Conservation (phyloP, 306 rosid species). For the Canavalia ensiformis region DNA sequence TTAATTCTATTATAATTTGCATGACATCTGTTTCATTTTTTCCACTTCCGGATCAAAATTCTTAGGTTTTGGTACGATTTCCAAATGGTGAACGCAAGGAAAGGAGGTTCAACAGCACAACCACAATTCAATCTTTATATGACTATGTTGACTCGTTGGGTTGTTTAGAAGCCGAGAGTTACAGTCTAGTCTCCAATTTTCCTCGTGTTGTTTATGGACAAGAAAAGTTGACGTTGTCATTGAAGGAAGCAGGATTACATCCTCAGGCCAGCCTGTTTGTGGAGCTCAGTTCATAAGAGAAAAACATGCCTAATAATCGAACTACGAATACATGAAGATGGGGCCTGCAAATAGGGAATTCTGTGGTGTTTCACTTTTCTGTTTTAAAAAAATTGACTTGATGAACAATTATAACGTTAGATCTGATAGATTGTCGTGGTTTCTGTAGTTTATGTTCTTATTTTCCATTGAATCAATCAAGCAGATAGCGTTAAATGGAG, state of each 20-base stretch:
- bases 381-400: constrained; percentile 39
- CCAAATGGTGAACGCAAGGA: constrained; percentile 94
- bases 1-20: constrained; percentile 15
- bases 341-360: constrained; percentile 45
- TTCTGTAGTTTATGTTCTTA: constrained; percentile 46
- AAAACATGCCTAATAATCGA: constrained; percentile 35
- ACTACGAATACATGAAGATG: constrained; percentile 39
- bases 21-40: constrained; percentile 23
- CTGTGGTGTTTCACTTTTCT: constrained; percentile 29
- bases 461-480: constrained; percentile 47
- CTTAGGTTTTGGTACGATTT: constrained; percentile 94
- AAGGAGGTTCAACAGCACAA: constrained; percentile 83
- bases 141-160: constrained; percentile 95
- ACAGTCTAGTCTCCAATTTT: constrained; percentile 88
- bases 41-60: constrained; percentile 15
- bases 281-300: constrained; percentile 53
- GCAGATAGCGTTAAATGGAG: constrained; percentile 48
- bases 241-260: constrained; percentile 96
- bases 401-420: constrained; percentile 42
- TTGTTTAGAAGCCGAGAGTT: constrained; percentile 69
- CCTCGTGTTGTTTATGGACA: constrained; percentile 84
- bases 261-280: constrained; percentile 75
- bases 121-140: constrained; percentile 75
- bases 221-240: constrained; percentile 68
- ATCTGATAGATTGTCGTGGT: constrained; percentile 45